Evolutionary conservation across 2,329 filamentous ascomycete genomes (phyloP), one percentile per base, ranked within the genome.

Genomic region (Emmonsiellopsis sp.): DNA sequence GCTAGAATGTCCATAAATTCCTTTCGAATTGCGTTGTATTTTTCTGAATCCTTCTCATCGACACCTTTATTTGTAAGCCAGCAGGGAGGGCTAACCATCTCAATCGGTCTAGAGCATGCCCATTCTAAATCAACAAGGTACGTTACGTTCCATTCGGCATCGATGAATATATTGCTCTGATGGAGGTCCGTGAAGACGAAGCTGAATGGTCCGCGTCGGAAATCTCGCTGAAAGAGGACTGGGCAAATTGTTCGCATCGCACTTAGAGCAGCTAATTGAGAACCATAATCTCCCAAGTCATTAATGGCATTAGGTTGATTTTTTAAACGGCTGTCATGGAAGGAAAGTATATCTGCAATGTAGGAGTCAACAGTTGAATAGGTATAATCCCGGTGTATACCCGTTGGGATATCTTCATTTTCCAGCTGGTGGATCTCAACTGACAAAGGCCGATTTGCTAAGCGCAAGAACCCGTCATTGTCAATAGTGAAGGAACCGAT

Each of bases 161-260:
- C 63, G 8, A 66, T 62, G 34, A 67, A 62, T 13, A 67, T 64
- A 50, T 74, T 73, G 51, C 66, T 69, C 46, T 60, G 60, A 48
- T 74, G 66, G 10, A 75, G 58, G 54, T 74, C 71, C 8, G 69
- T 72, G 13, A 74, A 61, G 2, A 50, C 59, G 30, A 65, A 58
- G 34, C 66, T 53, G 55, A 70, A 73, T 1, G 67, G 68, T 1
- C 70, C 68, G 30, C 63, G 51, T 13, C 64, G 61, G 30, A 69
- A 59, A 61, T 68, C 62, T 4, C 58, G 56, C 10, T 41, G 61
- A 30, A 59, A 63, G 65, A 50, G 65, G 38, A 54, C 68, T 61
- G 13, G 58, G 48, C 41, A 57, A 42, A 50, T 60, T 38, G 54
- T 66, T 63, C 45, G 64, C 63, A 55, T 64, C 57, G 53, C 69